phyloP scores from a whole-genome alignment of 140 eudicot genomes.

The Senecio squalidus region DNA sequence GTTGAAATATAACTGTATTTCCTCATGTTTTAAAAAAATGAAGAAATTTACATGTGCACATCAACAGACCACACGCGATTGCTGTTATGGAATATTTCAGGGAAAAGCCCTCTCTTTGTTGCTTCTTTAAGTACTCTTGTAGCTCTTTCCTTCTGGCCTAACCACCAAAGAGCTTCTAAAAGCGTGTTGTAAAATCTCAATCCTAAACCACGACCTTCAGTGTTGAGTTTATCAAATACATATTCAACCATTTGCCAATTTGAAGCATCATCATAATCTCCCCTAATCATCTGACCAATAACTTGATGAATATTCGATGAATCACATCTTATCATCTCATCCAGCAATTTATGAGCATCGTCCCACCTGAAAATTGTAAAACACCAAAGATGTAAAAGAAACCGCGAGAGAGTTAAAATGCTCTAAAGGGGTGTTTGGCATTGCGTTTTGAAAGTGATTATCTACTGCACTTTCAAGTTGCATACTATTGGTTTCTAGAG shows the following conservation, averaged over 20 bases:
- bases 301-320: conserved; percentile 76
- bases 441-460: too few species aligned
- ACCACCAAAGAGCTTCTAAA: conserved; percentile 89
- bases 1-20: neutral
- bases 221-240: conserved; percentile 77
- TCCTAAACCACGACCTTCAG: conserved; percentile 83
- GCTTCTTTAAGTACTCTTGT: conserved; percentile 90
- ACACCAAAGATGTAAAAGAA: conserved; percentile 11
- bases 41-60: conserved; percentile 92
- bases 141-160: conserved; percentile 87
- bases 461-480: too few species aligned
- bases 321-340: conserved; percentile 61
- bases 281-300: conserved; percentile 79
- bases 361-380: conserved; percentile 61
- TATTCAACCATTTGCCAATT: conserved; percentile 98
- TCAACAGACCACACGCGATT: conserved; percentile 86
- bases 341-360: conserved; percentile 51
- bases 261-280: conserved; percentile 73
- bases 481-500: too few species aligned
- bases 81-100: conserved; percentile 74
- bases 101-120: conserved; percentile 76
- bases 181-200: conserved; percentile 86
- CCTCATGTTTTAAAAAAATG: neutral
- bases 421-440: too few species aligned
- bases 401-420: too few species aligned